Conservation (phyloP, 352 stramenopile species). For the Blastocystis hominis region DNA sequence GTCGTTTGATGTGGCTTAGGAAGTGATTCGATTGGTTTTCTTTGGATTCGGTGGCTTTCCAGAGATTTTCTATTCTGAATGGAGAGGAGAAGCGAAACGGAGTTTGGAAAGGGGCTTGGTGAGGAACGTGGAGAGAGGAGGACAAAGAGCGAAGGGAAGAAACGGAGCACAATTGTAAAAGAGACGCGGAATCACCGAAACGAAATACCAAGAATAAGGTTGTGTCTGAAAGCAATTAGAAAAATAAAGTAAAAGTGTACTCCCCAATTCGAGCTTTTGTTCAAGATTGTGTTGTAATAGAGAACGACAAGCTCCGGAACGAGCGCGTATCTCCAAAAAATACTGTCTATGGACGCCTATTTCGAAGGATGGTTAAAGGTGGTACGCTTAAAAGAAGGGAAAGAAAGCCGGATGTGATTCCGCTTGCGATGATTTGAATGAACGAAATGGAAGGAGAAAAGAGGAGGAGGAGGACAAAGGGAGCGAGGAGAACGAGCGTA, state of each 20-base stretch:
- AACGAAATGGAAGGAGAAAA: slow-evolving; percentile 63
- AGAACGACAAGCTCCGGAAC: slow-evolving; percentile 96
- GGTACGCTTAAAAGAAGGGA: slow-evolving; percentile 19
- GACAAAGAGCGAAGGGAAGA: slow-evolving; percentile 63
- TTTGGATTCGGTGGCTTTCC: not conserved
- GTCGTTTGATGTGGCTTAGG: not conserved
- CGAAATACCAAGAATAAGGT: slow-evolving; percentile 89
- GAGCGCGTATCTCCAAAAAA: slow-evolving; percentile 72
- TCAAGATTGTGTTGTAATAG: slow-evolving; percentile 88
- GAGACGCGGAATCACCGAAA: slow-evolving; percentile 79
- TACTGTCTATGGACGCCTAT: slow-evolving; percentile 73
- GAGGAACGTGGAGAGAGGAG: slow-evolving; percentile 62
- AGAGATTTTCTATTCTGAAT: not conserved
- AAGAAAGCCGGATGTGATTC: slow-evolving; percentile 67
- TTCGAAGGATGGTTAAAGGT: not conserved
- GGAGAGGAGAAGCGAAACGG: not conserved
- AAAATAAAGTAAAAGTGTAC: slow-evolving; percentile 64
- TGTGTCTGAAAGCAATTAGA: not conserved
- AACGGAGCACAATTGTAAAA: slow-evolving; percentile 56
- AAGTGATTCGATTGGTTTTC: not conserved
- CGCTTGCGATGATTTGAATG: slow-evolving; percentile 67
- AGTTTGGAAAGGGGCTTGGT: not conserved
- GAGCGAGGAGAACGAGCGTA: slow-evolving; percentile 84
- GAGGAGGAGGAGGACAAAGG: slow-evolving; percentile 80
- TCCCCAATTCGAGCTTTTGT: slow-evolving; percentile 91